These are phyloP conservation scores for Fusarium protoensiforme DNA, from an alignment of 2,329 filamentous ascomycete genomes.

Conservation along the genomic window DNA sequence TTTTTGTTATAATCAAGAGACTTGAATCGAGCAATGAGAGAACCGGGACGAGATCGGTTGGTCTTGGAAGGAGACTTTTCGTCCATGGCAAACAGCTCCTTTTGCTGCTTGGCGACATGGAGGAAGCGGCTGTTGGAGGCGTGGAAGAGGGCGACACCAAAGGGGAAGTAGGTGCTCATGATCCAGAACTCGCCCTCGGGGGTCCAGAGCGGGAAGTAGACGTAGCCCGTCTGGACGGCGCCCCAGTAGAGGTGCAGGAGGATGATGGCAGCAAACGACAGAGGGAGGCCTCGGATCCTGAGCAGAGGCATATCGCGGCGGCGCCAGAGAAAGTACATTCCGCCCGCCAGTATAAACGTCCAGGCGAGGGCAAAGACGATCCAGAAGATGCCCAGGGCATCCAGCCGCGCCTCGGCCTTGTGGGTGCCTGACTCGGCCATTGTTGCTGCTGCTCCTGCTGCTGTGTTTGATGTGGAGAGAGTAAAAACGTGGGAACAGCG, in stretches of 20 bases:
- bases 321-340: conserved; percentile 54
- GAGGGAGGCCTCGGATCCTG: conserved; percentile 52
- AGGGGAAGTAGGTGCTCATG: conserved; percentile 73
- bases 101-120: conserved; percentile 66
- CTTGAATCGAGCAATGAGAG: conserved; percentile 51
- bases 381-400: conserved; percentile 56
- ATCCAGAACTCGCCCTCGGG: conserved; percentile 71
- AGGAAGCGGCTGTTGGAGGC: conserved; percentile 71
- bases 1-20: conserved; percentile 59
- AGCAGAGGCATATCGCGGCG: conserved; percentile 55
- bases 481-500: neutral
- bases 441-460: neutral
- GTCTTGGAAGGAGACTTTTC: conserved; percentile 15
- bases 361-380: conserved; percentile 50
- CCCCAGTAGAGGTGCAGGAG: conserved; percentile 58
- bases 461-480: neutral
- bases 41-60: conserved; percentile 22
- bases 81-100: conserved; percentile 49
- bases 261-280: conserved; percentile 54
- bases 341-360: conserved; percentile 52
- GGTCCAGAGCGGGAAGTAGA: conserved; percentile 55
- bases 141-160: conserved; percentile 74
- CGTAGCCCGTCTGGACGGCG: conserved; percentile 52
- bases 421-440: conserved; percentile 38
- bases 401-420: conserved; percentile 47